Percentiles rank a stretch among this genome's conserved stretches.
These are phyloP conservation scores for Lolium multiflorum DNA, from an alignment of 176 grass and related monocot genomes.

Conservation along the genomic window DNA sequence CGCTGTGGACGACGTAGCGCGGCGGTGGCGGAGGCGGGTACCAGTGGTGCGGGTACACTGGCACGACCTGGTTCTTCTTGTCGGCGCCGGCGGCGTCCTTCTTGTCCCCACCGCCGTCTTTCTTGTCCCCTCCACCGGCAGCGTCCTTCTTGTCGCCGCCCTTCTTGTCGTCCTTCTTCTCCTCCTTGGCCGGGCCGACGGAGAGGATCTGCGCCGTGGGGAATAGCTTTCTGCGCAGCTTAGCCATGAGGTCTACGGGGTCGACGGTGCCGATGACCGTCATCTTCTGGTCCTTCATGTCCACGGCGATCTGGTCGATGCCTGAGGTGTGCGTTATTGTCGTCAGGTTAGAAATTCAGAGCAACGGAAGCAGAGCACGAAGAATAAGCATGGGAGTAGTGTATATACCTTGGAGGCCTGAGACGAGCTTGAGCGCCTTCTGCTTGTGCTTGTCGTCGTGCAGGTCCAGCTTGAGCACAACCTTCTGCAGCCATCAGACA, in stretches of 20 bases:
- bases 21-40: neutral
- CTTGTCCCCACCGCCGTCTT: neutral
- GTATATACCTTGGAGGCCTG: conserved; percentile 53
- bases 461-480: conserved; percentile 78
- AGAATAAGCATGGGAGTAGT: neutral
- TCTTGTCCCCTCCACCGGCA: too few species aligned
- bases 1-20: conserved; percentile 57
- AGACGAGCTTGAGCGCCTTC: conserved; percentile 73
- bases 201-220: conserved; percentile 38
- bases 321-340: neutral
- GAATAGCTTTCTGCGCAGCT: conserved; percentile 51
- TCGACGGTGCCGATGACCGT: conserved; percentile 69
- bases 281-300: conserved; percentile 76
- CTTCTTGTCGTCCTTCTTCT: conserved; percentile 56
- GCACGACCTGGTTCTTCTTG: conserved; percentile 8
- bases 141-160: neutral
- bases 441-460: conserved; percentile 80
- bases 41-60: neutral
- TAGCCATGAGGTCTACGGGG: conserved; percentile 56
- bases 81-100: neutral
- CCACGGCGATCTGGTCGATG: conserved; percentile 62
- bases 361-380: too few species aligned
- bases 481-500: conserved; percentile 45
- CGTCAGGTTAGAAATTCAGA: too few species aligned
- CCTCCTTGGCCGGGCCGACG: conserved; percentile 69